Conservation (phyloP, 306 rosid species). For the Cyclanthera cordifolia region DNA sequence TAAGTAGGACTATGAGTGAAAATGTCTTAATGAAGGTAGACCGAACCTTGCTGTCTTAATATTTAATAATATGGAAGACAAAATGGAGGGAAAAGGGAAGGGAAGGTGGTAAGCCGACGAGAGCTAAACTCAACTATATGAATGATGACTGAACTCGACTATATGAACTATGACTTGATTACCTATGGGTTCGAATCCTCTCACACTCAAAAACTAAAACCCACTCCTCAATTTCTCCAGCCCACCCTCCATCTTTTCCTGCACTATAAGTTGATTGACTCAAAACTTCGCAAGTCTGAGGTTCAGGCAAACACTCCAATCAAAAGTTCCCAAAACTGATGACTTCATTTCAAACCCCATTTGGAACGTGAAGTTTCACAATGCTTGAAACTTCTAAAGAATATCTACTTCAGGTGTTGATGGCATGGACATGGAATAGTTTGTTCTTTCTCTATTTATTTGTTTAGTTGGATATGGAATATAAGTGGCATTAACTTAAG, state of each 20-base stretch:
- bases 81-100: constrained; percentile 21
- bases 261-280: constrained; percentile 24
- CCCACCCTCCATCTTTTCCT: constrained; percentile 12
- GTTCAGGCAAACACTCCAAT: constrained; percentile 3
- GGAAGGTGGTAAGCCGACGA: background rate
- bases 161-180: too few relatives aligned
- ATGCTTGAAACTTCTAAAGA: constrained; percentile 82
- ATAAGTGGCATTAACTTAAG: background rate
- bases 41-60: constrained; percentile 16
- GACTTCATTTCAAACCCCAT: constrained; percentile 66
- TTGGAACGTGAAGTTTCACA: constrained; percentile 53
- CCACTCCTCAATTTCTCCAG: constrained; percentile 22
- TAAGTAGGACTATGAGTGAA: background rate
- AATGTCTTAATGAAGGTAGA: constrained; percentile 21
- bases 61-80: constrained; percentile 10
- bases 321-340: constrained; percentile 15
- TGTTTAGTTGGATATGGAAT: background rate
- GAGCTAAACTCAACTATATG: too few relatives aligned
- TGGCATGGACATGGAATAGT: constrained; percentile 38
- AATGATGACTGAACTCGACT: too few relatives aligned
- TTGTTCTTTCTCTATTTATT: constrained; percentile 8
- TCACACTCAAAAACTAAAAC: constrained; percentile 23
- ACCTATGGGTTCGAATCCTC: too few relatives aligned
- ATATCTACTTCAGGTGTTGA: constrained; percentile 76
- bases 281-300: constrained; percentile 24